Percentiles rank a stretch among this genome's conserved stretches.
Conservation (phyloP, 805 yeast genomes). For the Jamesozyma lodderae region DNA sequence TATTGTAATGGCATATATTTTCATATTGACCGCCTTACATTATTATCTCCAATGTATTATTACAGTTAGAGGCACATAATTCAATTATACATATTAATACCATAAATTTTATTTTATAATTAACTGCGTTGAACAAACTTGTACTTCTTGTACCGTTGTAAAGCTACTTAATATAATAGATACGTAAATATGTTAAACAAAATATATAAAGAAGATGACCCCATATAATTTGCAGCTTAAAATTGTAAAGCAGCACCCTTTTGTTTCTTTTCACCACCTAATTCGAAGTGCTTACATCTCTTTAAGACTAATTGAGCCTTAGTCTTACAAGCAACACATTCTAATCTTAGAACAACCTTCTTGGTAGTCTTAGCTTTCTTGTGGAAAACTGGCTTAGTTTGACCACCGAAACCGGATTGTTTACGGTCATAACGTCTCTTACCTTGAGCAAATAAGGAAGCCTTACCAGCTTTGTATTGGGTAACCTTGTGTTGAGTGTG, state of each 20-base stretch:
- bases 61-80: too few species aligned
- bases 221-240: conserved; percentile 35
- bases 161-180: neutral
- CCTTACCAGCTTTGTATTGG: conserved; percentile 99
- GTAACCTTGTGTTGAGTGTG: conserved; percentile 99
- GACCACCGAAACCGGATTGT: conserved; percentile 99
- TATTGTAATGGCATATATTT: too few species aligned
- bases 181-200: neutral
- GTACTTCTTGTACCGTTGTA: too few species aligned
- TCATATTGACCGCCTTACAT: too few species aligned
- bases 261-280: conserved; percentile 99
- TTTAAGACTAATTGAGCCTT: conserved; percentile 95
- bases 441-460: conserved; percentile 98
- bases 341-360: conserved; percentile 98
- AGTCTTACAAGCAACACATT: conserved; percentile 98
- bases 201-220: conserved; percentile 1
- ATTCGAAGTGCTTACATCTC: conserved; percentile 99
- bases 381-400: conserved; percentile 99
- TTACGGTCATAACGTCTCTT: conserved; percentile 99
- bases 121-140: neutral
- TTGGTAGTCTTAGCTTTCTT: conserved; percentile 99
- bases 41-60: too few species aligned
- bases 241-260: conserved; percentile 99
- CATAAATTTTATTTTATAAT: neutral
- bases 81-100: too few species aligned